A percentile compares a stretch with the other conserved stretches of the same genome.
Evolutionary conservation across 495 filamentous ascomycete species (phyloP).

Genomic region (Geopyxis carbonaria): DNA sequence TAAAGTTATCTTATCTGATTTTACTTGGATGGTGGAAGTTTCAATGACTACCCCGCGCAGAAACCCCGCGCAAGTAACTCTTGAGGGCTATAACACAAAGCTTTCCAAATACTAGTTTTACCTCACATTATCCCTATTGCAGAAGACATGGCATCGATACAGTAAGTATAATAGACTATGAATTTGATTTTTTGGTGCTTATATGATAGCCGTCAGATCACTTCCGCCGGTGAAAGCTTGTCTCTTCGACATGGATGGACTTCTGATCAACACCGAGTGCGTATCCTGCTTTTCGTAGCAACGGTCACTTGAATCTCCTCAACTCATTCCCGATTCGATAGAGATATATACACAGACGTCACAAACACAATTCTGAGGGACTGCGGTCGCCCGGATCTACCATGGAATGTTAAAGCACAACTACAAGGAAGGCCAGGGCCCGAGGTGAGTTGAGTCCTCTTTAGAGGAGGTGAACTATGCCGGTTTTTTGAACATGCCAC

Average conservation of each 20-base stretch:
- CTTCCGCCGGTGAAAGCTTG: conserved; percentile 67
- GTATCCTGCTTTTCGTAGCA: conserved; percentile 2
- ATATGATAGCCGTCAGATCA: conserved; percentile 9
- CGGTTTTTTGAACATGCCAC: too few species aligned
- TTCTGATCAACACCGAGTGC: conserved; percentile 71
- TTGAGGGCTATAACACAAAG: too few species aligned
- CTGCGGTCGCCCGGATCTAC: conserved; percentile 53
- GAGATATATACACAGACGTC: conserved; percentile 67
- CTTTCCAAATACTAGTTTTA: too few species aligned
- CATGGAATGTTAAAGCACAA: conserved; percentile 88
- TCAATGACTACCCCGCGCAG: too few species aligned
- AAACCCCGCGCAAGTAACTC: too few species aligned
- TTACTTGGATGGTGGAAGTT: too few species aligned
- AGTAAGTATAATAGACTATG: neutral
- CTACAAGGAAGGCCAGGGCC: conserved; percentile 80
- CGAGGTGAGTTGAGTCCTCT: conserved; percentile 31
- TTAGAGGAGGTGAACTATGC: too few species aligned
- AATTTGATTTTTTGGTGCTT: too few species aligned
- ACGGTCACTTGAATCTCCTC: too few species aligned
- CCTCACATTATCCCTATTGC: neutral
- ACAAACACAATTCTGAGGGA: conserved; percentile 65
- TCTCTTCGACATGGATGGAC: conserved; percentile 97
- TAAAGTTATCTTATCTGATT: too few species aligned
- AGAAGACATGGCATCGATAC: neutral
- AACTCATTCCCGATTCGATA: too few species aligned